These are phyloP conservation scores for Cruciata laevipes DNA, from an alignment of 257 asterid genomes.

Conservation along the genomic window DNA sequence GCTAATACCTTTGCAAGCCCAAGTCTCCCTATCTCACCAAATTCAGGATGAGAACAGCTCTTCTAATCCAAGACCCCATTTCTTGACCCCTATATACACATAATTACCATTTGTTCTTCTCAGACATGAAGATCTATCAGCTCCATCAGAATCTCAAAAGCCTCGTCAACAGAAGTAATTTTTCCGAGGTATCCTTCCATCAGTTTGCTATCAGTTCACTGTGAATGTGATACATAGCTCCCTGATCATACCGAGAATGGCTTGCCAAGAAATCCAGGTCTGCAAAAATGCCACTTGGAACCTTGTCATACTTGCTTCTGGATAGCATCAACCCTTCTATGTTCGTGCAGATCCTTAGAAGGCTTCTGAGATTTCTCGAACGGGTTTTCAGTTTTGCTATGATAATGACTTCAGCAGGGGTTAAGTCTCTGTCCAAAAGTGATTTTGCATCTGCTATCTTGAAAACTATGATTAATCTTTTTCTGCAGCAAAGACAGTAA, in stretches of 20 bases:
- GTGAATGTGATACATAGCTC: constrained; percentile 7
- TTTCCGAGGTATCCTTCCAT: constrained; percentile 22
- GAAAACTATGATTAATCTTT: not conserved
- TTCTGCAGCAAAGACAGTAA: constrained; percentile 12
- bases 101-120: constrained; percentile 7
- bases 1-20: constrained; percentile 14
- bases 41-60: constrained; percentile 4
- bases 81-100: not conserved
- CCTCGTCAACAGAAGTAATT: constrained; percentile 6
- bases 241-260: constrained; percentile 5
- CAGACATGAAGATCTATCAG: constrained; percentile 18
- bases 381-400: constrained; percentile 9
- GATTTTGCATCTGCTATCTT: constrained; percentile 2
- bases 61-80: constrained; percentile 1
- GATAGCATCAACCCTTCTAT: not conserved
- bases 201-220: constrained; percentile 17
- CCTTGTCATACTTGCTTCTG: not conserved
- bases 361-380: constrained; percentile 2
- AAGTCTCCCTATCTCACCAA: constrained; percentile 5
- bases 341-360: not conserved
- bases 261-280: constrained; percentile 6
- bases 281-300: constrained; percentile 15
- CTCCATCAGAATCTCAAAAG: constrained; percentile 17
- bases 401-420: constrained; percentile 13
- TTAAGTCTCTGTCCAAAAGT: not conserved